A percentile compares a stretch with the other conserved stretches of the same genome.
Conservation (phyloP, 225 moss, liverwort and hornwort species). For the Physcomitrellopsis africana region DNA sequence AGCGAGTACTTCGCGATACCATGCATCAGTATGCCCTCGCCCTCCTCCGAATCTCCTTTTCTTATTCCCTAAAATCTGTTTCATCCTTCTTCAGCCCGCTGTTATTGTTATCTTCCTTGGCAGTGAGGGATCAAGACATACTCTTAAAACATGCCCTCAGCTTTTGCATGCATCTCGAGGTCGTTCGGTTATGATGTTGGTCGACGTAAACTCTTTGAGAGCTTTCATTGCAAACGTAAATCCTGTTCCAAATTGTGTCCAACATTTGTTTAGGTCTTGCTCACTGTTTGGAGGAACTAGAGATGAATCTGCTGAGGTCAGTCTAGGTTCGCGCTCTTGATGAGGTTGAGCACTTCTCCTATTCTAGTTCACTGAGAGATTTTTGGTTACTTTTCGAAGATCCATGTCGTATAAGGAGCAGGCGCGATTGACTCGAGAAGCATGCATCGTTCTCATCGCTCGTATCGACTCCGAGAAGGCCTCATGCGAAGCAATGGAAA, state of each 20-base stretch:
- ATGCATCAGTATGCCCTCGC: conserved; percentile 66
- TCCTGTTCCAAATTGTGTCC: background rate
- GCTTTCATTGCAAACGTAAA: too few species aligned
- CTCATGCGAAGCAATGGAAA: conserved; percentile 55
- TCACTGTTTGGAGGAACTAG: conserved; percentile 4
- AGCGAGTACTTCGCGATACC: conserved; percentile 56
- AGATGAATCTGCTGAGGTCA: conserved; percentile 13
- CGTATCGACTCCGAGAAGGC: conserved; percentile 62
- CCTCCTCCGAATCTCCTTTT: conserved; percentile 36
- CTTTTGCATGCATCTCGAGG: too few species aligned
- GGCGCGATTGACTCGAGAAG: conserved; percentile 61
- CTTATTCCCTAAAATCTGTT: conserved; percentile 10
- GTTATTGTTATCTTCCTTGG: background rate
- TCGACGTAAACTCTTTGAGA: too few species aligned
- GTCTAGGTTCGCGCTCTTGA: conserved; percentile 22
- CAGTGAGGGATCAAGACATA: background rate
- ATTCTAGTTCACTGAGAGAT: conserved; percentile 41
- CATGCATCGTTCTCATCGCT: conserved; percentile 57
- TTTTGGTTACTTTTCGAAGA: conserved; percentile 48
- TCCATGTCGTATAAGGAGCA: conserved; percentile 66
- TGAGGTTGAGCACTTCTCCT: conserved; percentile 27
- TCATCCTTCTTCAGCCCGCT: background rate
- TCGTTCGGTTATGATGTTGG: too few species aligned
- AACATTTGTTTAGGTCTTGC: background rate
- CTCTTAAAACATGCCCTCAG: too few species aligned